Evolutionary conservation across 176 grass and related monocot genomes (phyloP).

Genomic region (Lolium perenne): DNA sequence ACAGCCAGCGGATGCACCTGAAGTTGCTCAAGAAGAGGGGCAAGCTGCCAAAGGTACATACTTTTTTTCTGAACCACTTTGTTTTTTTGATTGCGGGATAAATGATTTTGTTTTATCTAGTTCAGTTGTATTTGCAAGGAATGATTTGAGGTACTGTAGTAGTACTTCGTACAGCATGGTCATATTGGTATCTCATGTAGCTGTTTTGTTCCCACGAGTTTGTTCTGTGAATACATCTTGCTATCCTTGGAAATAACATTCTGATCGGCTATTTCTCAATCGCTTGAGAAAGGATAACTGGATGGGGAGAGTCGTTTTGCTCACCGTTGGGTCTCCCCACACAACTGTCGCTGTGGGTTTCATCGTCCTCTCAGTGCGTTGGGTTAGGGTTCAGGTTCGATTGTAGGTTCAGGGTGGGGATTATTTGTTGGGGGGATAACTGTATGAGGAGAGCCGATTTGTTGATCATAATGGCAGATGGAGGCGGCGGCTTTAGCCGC

Average conservation of each 20-base stretch:
- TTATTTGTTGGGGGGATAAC: neutral
- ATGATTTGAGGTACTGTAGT: neutral
- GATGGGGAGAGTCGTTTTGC: neutral
- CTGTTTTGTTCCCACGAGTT: neutral
- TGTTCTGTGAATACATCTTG: slow-evolving; percentile 20
- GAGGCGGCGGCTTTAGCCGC: neutral
- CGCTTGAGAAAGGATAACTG: neutral
- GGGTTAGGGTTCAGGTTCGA: slow-evolving; percentile 11
- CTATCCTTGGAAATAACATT: slow-evolving; percentile 20
- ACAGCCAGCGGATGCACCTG: slow-evolving; percentile 95
- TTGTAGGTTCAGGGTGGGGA: neutral
- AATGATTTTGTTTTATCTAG: neutral
- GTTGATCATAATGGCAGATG: neutral
- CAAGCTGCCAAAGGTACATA: slow-evolving; percentile 83
- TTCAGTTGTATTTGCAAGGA: slow-evolving; percentile 4
- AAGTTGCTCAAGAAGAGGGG: slow-evolving; percentile 94
- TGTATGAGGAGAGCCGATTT: neutral
- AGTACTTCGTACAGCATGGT: slow-evolving; percentile 9
- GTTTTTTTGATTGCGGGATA: neutral
- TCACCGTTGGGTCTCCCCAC: neutral
- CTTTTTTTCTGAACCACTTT: slow-evolving; percentile 34
- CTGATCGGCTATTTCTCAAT: slow-evolving; percentile 6
- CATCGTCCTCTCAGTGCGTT: neutral
- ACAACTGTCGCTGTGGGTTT: neutral
- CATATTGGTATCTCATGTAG: neutral